Evolutionary conservation across 225 moss, liverwort and hornwort species (phyloP), one percentile per base, ranked within the genome.

Genomic region (Bryum argenteum): DNA sequence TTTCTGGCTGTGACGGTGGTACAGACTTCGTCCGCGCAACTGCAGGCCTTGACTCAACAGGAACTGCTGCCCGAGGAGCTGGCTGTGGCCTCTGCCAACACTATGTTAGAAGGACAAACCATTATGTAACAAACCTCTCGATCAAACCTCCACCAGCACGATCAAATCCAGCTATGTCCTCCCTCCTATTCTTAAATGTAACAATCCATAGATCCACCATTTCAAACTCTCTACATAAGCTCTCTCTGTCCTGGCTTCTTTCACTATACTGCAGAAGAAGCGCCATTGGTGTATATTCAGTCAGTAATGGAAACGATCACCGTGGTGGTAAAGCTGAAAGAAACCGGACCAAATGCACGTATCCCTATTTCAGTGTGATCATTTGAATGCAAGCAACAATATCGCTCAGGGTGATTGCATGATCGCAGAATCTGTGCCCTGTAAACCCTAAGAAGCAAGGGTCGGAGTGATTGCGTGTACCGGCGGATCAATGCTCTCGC

Each of bases 401-500:
- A 48, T 15, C 48, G 16, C 11, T 48, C 11, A 4, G 14, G 16
- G 47, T 47, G 4, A 13, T 47, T 16, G 47, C 6, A 16, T 16
- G 33, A 47, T 50, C 16, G 19, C 45, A 33, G n/a, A 3, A 65
- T 47, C 24, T 8, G 17, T 51, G 13, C 45, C 43, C 45, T 66
- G 33, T 9, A 50, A 71, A 71, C 52, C 61, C 24, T 50, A 60
- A 47, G 16, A 58, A 20, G 20, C 12, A 24, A 20, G 14, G 24
- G 26, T 8, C 16, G n/a, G 58, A 77, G 12, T 12, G 67, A 43
- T 5, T 33, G 76, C 52, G 50, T 44, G 58, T 79, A 90, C 85
- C 85, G 77, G 82, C 85, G 77, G 82, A 60, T 88, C 83, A 38
- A 75, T 68, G 61, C 33, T 62, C 56, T 75, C 70, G 10, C 78